A percentile compares a stretch with the other conserved stretches of the same genome.
These are phyloP conservation scores for Endotrypanum monterogeii DNA, from an alignment of 208 protist species.

Conservation along the genomic window DNA sequence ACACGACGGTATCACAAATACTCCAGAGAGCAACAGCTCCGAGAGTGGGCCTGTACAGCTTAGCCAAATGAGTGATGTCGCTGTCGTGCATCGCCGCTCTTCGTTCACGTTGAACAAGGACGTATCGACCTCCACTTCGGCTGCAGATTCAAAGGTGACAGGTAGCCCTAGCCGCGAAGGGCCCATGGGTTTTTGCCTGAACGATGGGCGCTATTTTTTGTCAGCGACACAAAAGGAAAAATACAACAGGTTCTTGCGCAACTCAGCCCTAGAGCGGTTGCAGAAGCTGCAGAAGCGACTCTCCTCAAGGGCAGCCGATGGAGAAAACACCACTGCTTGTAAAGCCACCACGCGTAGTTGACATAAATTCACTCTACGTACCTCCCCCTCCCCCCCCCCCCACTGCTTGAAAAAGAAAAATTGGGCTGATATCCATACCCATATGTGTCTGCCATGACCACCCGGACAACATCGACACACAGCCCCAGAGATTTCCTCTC, in stretches of 20 bases:
- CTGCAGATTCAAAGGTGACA: neutral
- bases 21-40: neutral
- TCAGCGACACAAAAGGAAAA: slow-evolving; percentile 29
- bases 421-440: too few species aligned
- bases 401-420: too few species aligned
- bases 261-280: slow-evolving; percentile 39
- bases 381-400: too few species aligned
- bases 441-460: too few species aligned
- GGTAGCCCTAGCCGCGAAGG: neutral
- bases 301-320: neutral
- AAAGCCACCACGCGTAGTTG: neutral
- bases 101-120: neutral
- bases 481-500: too few species aligned
- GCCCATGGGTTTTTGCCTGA: neutral
- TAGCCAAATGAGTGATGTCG: neutral
- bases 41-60: neutral
- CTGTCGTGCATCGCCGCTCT: neutral
- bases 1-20: neutral
- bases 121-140: neutral
- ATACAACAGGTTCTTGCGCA: slow-evolving; percentile 58
- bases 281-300: slow-evolving; percentile 16
- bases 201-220: slow-evolving; percentile 20
- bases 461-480: too few species aligned
- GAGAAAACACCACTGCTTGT: neutral
- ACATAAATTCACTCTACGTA: neutral